These are phyloP conservation scores for Musa acuminata DNA, from an alignment of 176 grass and related monocot genomes.

Conservation along the genomic window DNA sequence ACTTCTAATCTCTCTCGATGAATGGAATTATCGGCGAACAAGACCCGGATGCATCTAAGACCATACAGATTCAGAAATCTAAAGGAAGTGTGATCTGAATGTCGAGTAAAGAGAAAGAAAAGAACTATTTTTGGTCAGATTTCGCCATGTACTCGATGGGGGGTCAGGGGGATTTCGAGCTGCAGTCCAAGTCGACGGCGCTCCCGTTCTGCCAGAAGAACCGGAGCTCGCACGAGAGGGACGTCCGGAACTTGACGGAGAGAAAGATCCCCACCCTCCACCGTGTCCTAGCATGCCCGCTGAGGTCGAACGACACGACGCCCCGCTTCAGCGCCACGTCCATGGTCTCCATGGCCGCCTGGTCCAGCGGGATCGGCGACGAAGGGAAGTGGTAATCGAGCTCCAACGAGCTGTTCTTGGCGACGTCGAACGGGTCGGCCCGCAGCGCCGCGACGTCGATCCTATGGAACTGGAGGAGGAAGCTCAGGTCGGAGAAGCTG, in stretches of 20 bases:
- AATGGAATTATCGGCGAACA: not conserved
- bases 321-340: constrained; percentile 31
- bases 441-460: constrained; percentile 37
- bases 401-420: constrained; percentile 31
- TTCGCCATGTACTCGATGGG: not conserved
- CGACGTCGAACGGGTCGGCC: constrained; percentile 36
- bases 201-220: constrained; percentile 59
- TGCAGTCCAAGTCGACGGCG: constrained; percentile 28
- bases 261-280: constrained; percentile 69
- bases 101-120: not conserved
- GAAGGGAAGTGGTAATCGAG: constrained; percentile 39
- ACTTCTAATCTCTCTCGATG: not conserved
- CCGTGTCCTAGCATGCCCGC: constrained; percentile 43
- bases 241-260: constrained; percentile 47
- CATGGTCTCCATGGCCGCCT: constrained; percentile 35
- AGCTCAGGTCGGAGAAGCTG: constrained; percentile 44
- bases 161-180: constrained; percentile 19
- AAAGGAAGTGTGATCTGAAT: not conserved
- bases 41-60: not conserved
- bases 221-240: constrained; percentile 38
- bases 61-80: not conserved
- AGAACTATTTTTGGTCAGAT: not conserved
- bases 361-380: constrained; percentile 4
- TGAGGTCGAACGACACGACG: constrained; percentile 46
- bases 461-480: constrained; percentile 51